These are phyloP conservation scores for Podospora appendiculata DNA, from an alignment of 495 filamentous ascomycete genomes.

Conservation along the genomic window DNA sequence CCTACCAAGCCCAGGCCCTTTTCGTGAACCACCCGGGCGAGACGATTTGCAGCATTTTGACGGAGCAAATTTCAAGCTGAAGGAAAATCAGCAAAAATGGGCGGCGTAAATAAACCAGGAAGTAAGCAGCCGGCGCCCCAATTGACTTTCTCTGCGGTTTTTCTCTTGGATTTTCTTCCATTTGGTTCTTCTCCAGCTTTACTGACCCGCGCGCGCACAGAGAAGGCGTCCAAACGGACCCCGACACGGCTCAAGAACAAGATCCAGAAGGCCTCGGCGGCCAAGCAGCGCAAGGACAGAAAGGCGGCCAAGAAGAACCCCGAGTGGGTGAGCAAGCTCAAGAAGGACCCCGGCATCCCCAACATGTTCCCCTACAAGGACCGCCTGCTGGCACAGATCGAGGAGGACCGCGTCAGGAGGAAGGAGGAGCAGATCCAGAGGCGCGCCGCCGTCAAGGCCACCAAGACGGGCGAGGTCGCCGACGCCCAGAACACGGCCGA, in stretches of 20 bases:
- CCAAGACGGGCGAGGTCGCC: slow-evolving; percentile 33
- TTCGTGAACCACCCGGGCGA: too few relatives aligned
- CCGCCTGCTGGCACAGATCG: slow-evolving; percentile 85
- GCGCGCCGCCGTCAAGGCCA: slow-evolving; percentile 62
- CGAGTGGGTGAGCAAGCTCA: slow-evolving; percentile 84
- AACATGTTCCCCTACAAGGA: slow-evolving; percentile 98
- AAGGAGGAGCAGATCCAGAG: slow-evolving; percentile 65
- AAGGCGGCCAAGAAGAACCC: slow-evolving; percentile 94
- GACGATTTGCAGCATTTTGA: too few relatives aligned
- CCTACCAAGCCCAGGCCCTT: too few relatives aligned
- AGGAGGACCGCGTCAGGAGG: slow-evolving; percentile 73
- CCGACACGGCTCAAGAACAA: slow-evolving; percentile 86
- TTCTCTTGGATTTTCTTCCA: background rate
- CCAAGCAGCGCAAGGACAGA: slow-evolving; percentile 81
- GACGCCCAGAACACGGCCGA: slow-evolving; percentile 33
- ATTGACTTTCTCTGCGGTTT: background rate
- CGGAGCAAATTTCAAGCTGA: too few relatives aligned
- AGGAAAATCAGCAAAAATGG: slow-evolving; percentile 21
- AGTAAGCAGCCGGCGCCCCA: slow-evolving; percentile 27
- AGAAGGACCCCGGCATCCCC: slow-evolving; percentile 96
- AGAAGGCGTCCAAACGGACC: slow-evolving; percentile 88
- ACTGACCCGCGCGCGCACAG: slow-evolving; percentile 34
- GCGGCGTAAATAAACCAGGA: slow-evolving; percentile 43
- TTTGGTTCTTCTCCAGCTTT: too few relatives aligned
- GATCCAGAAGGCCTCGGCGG: slow-evolving; percentile 86